phyloP scores from a whole-genome alignment of 768 basidiomycete genomes.

The Phaffia tasmanica region DNA sequence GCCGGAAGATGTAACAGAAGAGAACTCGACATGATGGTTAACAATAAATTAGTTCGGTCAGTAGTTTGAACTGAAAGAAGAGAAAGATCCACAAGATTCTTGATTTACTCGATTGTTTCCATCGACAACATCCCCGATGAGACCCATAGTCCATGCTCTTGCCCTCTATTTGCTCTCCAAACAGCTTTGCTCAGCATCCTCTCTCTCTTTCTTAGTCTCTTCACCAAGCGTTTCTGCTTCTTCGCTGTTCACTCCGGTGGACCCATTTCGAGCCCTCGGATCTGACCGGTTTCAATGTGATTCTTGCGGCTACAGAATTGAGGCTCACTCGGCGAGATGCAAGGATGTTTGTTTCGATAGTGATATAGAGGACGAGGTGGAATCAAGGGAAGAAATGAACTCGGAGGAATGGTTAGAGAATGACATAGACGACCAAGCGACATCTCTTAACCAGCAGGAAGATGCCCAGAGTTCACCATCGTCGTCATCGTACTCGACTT shows the following conservation, averaged over 20 bases:
- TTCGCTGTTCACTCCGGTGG: background rate
- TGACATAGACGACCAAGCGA: background rate
- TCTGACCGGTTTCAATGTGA: slow-evolving; percentile 5
- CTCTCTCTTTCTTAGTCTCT: too few species aligned
- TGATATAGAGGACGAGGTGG: background rate
- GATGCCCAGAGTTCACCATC: background rate
- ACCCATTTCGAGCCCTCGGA: slow-evolving; percentile 15
- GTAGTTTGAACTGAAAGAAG: too few species aligned
- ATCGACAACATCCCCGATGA: too few species aligned
- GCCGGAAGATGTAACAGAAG: too few species aligned
- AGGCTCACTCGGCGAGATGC: slow-evolving; percentile 7
- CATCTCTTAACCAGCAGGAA: background rate
- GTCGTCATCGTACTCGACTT: background rate
- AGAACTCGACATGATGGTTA: too few species aligned
- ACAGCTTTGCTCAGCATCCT: too few species aligned
- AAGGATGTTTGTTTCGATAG: slow-evolving; percentile 7
- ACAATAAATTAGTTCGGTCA: too few species aligned
- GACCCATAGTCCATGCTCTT: too few species aligned
- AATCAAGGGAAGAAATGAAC: background rate
- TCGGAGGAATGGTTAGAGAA: background rate
- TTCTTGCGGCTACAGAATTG: slow-evolving; percentile 6
- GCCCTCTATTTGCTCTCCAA: too few species aligned
- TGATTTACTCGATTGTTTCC: too few species aligned
- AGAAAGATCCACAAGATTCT: too few species aligned
- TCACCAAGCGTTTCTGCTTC: background rate